Evolutionary conservation across 2,329 filamentous ascomycete genomes (phyloP).

Genomic region (Aspergillus udagawae): DNA sequence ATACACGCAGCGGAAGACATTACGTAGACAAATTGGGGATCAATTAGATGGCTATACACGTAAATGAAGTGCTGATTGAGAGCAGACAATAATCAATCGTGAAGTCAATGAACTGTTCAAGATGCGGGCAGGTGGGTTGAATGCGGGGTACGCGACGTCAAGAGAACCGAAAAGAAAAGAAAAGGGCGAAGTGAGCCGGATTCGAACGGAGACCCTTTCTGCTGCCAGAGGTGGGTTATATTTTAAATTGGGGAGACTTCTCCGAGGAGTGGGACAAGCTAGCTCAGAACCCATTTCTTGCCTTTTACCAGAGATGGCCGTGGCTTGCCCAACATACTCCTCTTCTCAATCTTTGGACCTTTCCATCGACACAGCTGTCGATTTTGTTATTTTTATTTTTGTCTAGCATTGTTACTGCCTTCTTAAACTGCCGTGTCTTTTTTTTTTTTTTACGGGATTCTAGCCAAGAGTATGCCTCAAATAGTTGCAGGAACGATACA

Average conservation of each 20-base stretch:
- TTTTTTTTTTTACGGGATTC: not conserved
- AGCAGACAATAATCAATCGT: not conserved
- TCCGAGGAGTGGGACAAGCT: constrained; percentile 64
- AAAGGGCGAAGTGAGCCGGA: constrained; percentile 2
- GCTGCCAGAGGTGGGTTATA: constrained; percentile 1
- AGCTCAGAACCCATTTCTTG: constrained; percentile 70
- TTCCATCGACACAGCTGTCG: constrained; percentile 43
- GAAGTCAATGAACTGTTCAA: constrained; percentile 9
- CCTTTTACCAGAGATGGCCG: constrained; percentile 78
- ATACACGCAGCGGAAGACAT: constrained; percentile 65
- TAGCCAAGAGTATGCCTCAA: not conserved
- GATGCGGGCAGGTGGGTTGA: constrained; percentile 14
- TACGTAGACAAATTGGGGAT: not conserved
- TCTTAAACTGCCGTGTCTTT: not conserved
- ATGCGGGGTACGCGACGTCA: constrained; percentile 8
- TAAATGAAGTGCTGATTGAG: not conserved
- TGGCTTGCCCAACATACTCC: constrained; percentile 60
- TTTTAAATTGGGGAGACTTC: not conserved
- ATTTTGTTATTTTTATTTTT: constrained; percentile 34
- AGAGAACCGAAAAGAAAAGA: constrained; percentile 10
- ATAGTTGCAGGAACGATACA: not conserved
- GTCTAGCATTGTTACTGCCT: not conserved
- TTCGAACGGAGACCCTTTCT: constrained; percentile 25
- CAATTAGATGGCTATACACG: not conserved
- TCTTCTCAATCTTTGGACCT: constrained; percentile 57